phyloP scores from a whole-genome alignment of 2,329 filamentous ascomycete species.

The Myrmaecium sp. region DNA sequence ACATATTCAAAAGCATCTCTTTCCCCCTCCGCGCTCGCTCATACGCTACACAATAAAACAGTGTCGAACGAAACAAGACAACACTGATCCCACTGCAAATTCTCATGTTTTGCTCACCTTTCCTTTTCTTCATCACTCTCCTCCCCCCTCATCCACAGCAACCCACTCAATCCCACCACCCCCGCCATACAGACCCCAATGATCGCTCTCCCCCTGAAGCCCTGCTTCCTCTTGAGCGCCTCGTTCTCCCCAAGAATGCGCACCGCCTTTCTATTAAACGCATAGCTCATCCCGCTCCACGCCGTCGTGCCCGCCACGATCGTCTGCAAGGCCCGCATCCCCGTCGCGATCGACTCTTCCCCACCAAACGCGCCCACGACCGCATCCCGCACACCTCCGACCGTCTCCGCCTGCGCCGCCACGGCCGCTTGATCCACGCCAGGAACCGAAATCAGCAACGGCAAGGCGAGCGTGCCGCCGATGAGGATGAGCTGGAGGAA shows the following conservation, averaged over 20 bases:
- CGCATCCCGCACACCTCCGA: conserved; percentile 8
- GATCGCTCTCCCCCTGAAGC: conserved; percentile 28
- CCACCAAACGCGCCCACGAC: conserved; percentile 15
- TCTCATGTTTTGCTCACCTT: not conserved
- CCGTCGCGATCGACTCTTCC: no score
- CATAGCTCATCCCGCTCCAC: conserved; percentile 87
- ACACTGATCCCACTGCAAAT: no score
- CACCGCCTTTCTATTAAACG: conserved; percentile 80
- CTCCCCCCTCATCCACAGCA: not conserved
- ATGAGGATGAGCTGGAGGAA: conserved; percentile 79
- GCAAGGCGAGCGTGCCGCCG: conserved; percentile 66
- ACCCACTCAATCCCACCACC: conserved; percentile 11
- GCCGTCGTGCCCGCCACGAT: conserved; percentile 77
- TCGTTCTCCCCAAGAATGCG: conserved; percentile 51
- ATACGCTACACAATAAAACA: no score
- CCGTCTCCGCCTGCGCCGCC: conserved; percentile 23
- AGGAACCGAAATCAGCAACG: conserved; percentile 39
- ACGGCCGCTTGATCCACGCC: conserved; percentile 30
- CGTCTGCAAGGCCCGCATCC: no score
- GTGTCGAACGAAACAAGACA: no score
- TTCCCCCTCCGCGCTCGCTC: no score
- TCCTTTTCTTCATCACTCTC: conserved; percentile 1
- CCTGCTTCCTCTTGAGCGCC: conserved; percentile 29
- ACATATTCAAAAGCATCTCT: no score
- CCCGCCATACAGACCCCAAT: conserved; percentile 29